Base-by-base conservation (phyloP, 805 yeast genomes). In the Hanseniaspora jakobsenii region DNA sequence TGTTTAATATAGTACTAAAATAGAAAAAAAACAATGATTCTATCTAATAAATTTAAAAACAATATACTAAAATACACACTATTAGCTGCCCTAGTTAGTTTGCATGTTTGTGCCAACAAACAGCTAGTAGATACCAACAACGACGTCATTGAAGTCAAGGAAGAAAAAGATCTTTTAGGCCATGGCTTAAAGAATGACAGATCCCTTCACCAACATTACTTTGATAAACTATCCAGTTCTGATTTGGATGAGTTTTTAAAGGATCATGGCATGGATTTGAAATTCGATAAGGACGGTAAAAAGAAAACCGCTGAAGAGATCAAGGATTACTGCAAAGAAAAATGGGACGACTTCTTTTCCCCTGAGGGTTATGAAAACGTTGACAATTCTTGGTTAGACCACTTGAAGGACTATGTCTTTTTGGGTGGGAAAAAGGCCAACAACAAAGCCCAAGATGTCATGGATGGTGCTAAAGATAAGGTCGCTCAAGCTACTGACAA, bases 241-340 rank as follows among this genome's bases (percentile, higher is more conserved):
- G 66, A 61, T 38, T 37, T 60, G 19, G 53, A 56, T 36, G 58
- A 60, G 22, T 61, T 61, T 36, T 55, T 61, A 32, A 37, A 44
- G 13, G 65, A 60, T 45, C 57, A 61, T 34, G 50, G 55, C 12
- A 48, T 61, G 18, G 39, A 50, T 6, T 42, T 17, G 19, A 22
- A 19, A 12, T 6, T 42, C 24, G 19, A 22, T 24, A 12, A 35
- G 23, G n/a, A 26, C 34, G 19, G 14, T 24, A 3, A 35, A 22
- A 5, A 22, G 35, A 10, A 26, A 10, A 6, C 7, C 22, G 27
- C 37, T 13, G 37, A 34, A 14, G 6, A 7, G 14, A 12, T 42
- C 3, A 42, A 29, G 27, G 32, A 42, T 4, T 34, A 42, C n/a
- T 42, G 39, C 17, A 22, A 23, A 23, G 34, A 42, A 23, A 42